phyloP scores from a whole-genome alignment of 495 filamentous ascomycete species.

The Hyphodiscus hymeniophilus region DNA sequence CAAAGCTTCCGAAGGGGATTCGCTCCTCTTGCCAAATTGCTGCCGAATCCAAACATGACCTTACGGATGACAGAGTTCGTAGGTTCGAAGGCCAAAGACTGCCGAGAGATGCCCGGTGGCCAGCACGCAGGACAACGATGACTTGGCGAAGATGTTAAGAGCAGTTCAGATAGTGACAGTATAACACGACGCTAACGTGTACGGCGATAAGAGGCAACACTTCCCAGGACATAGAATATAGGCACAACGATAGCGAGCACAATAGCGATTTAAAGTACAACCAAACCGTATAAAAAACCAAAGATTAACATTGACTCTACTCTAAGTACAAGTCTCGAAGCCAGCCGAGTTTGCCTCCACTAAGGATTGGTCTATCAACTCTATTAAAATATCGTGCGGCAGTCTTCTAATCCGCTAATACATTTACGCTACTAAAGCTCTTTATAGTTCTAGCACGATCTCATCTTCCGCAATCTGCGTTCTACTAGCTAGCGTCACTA shows the following conservation, averaged over 20 bases:
- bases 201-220: slow-evolving; percentile 6
- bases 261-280: not conserved
- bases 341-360: slow-evolving; percentile 15
- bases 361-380: slow-evolving; percentile 17
- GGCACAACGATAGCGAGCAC: too few relatives aligned
- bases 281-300: too few relatives aligned
- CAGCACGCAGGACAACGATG: not conserved
- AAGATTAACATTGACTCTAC: not conserved
- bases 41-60: slow-evolving; percentile 1
- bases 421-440: slow-evolving; percentile 15
- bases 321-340: slow-evolving; percentile 20
- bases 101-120: not conserved
- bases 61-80: slow-evolving; percentile 2
- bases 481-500: slow-evolving; percentile 5
- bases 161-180: slow-evolving; percentile 4
- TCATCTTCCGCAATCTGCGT: slow-evolving; percentile 11
- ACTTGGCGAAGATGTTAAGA: slow-evolving; percentile 3
- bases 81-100: not conserved
- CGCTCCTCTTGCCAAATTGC: not conserved
- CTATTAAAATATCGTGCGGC: slow-evolving; percentile 14
- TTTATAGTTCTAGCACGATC: slow-evolving; percentile 18
- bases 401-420: slow-evolving; percentile 10
- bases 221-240: slow-evolving; percentile 5
- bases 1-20: not conserved
- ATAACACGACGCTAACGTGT: slow-evolving; percentile 1